Evolutionary conservation across 2,329 filamentous ascomycete genomes (phyloP).

Genomic region (Sporothrix pallida): DNA sequence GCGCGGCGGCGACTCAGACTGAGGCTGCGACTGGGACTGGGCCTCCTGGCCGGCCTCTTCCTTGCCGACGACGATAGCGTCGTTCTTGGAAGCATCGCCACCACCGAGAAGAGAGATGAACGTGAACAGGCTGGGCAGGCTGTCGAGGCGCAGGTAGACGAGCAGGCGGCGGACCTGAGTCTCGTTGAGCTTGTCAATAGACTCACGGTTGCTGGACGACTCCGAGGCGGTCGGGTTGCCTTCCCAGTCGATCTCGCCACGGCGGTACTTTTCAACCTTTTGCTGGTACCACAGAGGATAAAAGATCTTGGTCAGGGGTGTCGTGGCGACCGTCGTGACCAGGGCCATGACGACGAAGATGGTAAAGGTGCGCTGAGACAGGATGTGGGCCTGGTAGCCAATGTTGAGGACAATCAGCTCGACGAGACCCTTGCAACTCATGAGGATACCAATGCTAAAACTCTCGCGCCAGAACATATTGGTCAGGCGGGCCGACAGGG

Average conservation of each 20-base stretch:
- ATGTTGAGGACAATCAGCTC: slow-evolving; percentile 91
- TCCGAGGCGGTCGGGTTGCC: slow-evolving; percentile 50
- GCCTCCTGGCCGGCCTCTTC: not conserved
- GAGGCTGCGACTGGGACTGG: slow-evolving; percentile 40
- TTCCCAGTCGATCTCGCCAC: slow-evolving; percentile 89
- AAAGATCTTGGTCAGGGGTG: slow-evolving; percentile 72
- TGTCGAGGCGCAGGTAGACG: slow-evolving; percentile 84
- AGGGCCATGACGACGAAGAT: slow-evolving; percentile 96
- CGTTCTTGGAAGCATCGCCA: slow-evolving; percentile 40
- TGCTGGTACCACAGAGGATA: slow-evolving; percentile 71
- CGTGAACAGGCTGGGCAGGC: slow-evolving; percentile 79
- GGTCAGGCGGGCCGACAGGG: slow-evolving; percentile 74
- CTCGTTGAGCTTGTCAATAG: slow-evolving; percentile 45
- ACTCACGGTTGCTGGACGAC: slow-evolving; percentile 37
- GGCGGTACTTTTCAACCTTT: slow-evolving; percentile 64
- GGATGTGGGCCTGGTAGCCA: slow-evolving; percentile 79
- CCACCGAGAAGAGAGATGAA: slow-evolving; percentile 78
- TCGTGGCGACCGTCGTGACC: slow-evolving; percentile 82
- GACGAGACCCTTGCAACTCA: slow-evolving; percentile 96
- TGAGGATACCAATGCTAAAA: slow-evolving; percentile 83
- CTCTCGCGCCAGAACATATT: slow-evolving; percentile 90
- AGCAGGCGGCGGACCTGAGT: slow-evolving; percentile 67
- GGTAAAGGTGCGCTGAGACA: slow-evolving; percentile 82
- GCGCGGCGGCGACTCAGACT: slow-evolving; percentile 44
- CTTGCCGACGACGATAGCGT: slow-evolving; percentile 39